These are phyloP conservation scores for Hymenoscyphus infarciens DNA, from an alignment of 2,329 filamentous ascomycete genomes.

Conservation along the genomic window DNA sequence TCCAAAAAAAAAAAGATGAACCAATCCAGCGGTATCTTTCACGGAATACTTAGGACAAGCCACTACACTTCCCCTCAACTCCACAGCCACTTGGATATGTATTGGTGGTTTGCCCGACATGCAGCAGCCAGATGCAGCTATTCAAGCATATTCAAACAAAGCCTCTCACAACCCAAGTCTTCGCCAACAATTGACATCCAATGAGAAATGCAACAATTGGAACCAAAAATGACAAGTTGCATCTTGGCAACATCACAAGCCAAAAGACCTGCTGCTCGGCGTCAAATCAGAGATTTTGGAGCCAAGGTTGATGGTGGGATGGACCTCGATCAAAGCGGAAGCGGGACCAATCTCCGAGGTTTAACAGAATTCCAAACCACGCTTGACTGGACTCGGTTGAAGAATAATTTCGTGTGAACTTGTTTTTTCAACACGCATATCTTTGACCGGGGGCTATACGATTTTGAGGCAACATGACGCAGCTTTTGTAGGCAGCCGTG, in stretches of 20 bases:
- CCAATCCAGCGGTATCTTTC: too few species aligned
- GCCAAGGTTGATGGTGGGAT: not conserved
- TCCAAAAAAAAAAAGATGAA: too few species aligned
- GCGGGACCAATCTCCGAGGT: conserved; percentile 1
- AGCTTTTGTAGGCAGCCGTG: not conserved
- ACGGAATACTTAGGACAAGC: not conserved
- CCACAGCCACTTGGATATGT: not conserved
- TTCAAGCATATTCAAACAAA: too few species aligned
- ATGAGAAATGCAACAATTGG: not conserved
- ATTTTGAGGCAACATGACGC: not conserved
- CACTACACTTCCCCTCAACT: not conserved
- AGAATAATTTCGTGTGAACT: not conserved
- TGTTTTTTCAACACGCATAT: not conserved
- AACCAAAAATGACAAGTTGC: not conserved
- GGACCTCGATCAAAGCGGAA: not conserved
- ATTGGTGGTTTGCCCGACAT: not conserved
- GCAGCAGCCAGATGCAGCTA: not conserved
- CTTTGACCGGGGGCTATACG: not conserved
- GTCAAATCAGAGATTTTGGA: too few species aligned
- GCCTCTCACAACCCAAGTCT: too few species aligned
- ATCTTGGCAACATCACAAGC: not conserved
- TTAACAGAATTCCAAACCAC: not conserved
- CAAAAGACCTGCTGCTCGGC: not conserved
- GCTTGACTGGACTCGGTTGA: not conserved
- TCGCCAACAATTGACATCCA: too few species aligned